These are phyloP conservation scores for Suzukiozyma palmioleophila DNA, from an alignment of 1,139 yeast species.

Conservation along the genomic window DNA sequence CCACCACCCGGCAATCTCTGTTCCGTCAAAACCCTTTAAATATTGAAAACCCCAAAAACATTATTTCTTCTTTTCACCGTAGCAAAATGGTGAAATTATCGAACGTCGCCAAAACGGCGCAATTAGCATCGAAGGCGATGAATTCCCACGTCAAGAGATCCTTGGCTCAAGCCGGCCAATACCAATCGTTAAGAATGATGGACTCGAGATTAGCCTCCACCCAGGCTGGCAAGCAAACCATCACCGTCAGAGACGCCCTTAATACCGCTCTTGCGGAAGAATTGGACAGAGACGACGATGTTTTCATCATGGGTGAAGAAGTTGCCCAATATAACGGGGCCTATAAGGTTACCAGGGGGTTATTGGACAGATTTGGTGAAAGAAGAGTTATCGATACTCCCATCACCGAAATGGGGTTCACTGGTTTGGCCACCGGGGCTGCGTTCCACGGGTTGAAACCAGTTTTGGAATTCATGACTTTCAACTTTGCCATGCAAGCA, in stretches of 20 bases:
- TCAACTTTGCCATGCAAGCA: conserved; percentile 99
- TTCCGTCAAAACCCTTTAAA: neutral
- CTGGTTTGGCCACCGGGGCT: conserved; percentile 97
- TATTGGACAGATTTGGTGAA: conserved; percentile 95
- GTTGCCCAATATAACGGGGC: conserved; percentile 99
- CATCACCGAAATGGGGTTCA: conserved; percentile 98
- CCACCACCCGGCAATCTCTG: neutral
- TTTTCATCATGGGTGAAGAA: conserved; percentile 96
- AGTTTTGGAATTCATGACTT: conserved; percentile 97
- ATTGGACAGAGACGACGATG: conserved; percentile 91
- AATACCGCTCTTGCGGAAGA: conserved; percentile 96
- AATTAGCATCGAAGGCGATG: conserved; percentile 40
- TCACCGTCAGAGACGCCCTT: conserved; percentile 96
- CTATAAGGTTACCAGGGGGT: conserved; percentile 92
- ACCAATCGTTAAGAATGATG: conserved; percentile 36
- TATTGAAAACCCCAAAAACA: too few species aligned
- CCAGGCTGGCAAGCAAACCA: conserved; percentile 51
- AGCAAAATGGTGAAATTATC: conserved; percentile 6
- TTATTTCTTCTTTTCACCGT: neutral
- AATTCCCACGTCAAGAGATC: conserved; percentile 14
- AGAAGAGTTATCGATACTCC: conserved; percentile 97
- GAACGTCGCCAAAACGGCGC: conserved; percentile 45
- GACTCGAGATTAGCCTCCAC: conserved; percentile 27
- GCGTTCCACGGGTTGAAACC: conserved; percentile 97
- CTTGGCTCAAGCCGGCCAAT: conserved; percentile 26